Percentiles rank a stretch among this genome's conserved stretches.
Evolutionary conservation across 2,329 filamentous ascomycete species (phyloP).

Genomic region (Aspergillus japonicus): DNA sequence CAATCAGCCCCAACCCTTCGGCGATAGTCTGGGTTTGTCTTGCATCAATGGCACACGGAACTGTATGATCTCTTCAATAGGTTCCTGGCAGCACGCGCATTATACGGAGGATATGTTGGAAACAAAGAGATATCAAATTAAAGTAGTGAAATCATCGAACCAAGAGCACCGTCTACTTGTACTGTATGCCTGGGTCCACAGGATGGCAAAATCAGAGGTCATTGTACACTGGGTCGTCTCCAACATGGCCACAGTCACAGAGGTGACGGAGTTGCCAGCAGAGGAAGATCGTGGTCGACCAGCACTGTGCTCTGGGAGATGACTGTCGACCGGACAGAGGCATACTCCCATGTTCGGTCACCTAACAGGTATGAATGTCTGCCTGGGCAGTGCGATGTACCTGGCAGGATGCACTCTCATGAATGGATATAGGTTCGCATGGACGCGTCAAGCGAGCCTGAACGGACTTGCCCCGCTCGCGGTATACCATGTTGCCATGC

Average conservation of each 20-base stretch:
- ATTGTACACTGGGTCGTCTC: neutral
- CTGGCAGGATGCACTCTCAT: neutral
- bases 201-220: neutral
- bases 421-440: neutral
- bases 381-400: neutral
- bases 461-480: neutral
- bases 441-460: neutral
- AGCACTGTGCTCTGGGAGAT: neutral
- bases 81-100: neutral
- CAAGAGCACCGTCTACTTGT: neutral
- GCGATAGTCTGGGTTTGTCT: neutral
- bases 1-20: conserved; percentile 13
- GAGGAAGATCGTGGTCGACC: neutral
- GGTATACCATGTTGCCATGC: neutral
- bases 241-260: neutral
- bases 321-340: neutral
- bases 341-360: neutral
- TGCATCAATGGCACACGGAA: neutral
- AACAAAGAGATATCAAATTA: neutral
- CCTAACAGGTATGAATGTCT: neutral
- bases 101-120: neutral
- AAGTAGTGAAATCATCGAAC: neutral
- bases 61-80: neutral
- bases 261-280: neutral
- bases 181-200: neutral